Percentiles rank a stretch among this genome's conserved stretches.
Conservation (phyloP, 257 asterid species). For the Rehmannia glutinosa region DNA sequence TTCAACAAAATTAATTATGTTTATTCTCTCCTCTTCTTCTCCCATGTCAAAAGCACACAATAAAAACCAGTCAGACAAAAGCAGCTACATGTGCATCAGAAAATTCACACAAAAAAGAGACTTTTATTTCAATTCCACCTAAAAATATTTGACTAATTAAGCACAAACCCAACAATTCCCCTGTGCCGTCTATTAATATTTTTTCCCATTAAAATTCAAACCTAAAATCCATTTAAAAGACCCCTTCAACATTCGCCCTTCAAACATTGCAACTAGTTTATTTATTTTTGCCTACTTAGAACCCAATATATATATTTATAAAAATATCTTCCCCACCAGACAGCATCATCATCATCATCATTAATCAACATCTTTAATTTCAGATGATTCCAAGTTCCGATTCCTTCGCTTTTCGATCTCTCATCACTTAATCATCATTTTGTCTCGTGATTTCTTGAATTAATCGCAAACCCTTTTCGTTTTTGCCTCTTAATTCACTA, state of each 20-base stretch:
- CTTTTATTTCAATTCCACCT: slow-evolving; percentile 18
- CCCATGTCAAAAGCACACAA: slow-evolving; percentile 4
- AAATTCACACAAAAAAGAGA: slow-evolving; percentile 10
- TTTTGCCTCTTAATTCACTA: neutral
- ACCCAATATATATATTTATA: neutral
- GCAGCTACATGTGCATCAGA: slow-evolving; percentile 21
- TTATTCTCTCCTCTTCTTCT: neutral
- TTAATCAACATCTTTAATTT: too few species aligned
- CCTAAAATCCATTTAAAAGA: slow-evolving; percentile 18
- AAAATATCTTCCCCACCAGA: neutral
- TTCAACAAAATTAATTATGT: too few species aligned
- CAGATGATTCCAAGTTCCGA: slow-evolving; percentile 13
- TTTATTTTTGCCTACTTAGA: neutral
- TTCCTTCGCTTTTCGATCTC: neutral
- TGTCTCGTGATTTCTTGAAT: neutral
- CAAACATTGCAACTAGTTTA: slow-evolving; percentile 23
- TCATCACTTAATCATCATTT: neutral
- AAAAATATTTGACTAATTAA: slow-evolving; percentile 20
- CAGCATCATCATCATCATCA: slow-evolving; percentile 10
- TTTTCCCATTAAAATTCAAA: neutral
- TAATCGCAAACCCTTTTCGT: neutral
- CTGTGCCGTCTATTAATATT: slow-evolving; percentile 11
- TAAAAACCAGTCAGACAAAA: slow-evolving; percentile 20
- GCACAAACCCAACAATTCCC: slow-evolving; percentile 17
- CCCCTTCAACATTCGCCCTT: slow-evolving; percentile 20